phyloP scores from a whole-genome alignment of 2,329 filamentous ascomycete genomes.

The Pyrenophora graminea region DNA sequence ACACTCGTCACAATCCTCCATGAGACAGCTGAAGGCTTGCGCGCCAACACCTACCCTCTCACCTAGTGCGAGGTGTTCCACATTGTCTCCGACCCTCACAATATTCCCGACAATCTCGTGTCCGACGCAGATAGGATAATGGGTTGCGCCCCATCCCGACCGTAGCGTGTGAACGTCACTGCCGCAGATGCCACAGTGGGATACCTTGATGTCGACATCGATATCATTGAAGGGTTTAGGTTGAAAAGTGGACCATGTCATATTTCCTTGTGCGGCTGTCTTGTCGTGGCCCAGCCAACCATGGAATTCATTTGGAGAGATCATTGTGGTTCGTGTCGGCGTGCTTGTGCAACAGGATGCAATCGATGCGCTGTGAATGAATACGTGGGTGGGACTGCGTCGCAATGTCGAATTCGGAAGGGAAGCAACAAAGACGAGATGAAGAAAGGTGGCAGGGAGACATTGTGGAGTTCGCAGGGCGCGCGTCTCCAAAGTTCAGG shows the following conservation, averaged over 20 bases:
- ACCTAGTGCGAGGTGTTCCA: conserved; percentile 60
- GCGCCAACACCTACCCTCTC: conserved; percentile 62
- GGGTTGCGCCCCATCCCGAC: conserved; percentile 52
- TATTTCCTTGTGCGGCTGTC: conserved; percentile 56
- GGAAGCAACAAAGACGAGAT: not conserved
- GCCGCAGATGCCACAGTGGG: conserved; percentile 44
- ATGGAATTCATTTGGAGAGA: conserved; percentile 55
- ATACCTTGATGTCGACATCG: conserved; percentile 44
- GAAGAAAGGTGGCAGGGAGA: too few relatives aligned
- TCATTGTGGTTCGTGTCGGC: conserved; percentile 16
- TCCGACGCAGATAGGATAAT: conserved; percentile 49
- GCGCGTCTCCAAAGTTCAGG: not conserved
- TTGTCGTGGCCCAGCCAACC: conserved; percentile 61
- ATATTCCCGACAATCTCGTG: conserved; percentile 50
- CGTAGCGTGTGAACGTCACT: conserved; percentile 46
- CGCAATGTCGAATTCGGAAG: not conserved
- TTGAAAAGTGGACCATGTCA: conserved; percentile 58
- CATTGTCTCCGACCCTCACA: conserved; percentile 41
- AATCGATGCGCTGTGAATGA: not conserved
- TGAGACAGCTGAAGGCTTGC: conserved; percentile 55
- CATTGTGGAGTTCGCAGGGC: too few relatives aligned
- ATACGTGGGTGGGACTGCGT: not conserved
- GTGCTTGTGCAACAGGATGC: not conserved
- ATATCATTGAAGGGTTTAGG: conserved; percentile 47
- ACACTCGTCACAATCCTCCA: conserved; percentile 59